Base-by-base conservation (phyloP, 805 yeast genomes). In the Saccharomycopsis lassenensis region DNA sequence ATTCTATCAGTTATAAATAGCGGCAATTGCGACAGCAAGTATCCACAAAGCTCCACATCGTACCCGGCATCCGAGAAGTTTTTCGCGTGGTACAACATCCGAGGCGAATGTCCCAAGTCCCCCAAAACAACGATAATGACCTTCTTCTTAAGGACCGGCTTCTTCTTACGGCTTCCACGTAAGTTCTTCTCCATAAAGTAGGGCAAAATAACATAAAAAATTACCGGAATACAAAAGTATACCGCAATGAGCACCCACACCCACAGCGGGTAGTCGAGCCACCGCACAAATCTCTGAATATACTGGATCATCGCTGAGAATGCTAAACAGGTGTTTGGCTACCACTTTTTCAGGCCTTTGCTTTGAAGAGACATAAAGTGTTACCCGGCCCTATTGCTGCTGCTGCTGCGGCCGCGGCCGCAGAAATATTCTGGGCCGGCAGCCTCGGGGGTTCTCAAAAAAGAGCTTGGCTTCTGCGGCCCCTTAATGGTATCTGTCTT, bases 81-180 rank as follows among this genome's bases (percentile, higher is more conserved):
- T 39, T 65, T 59, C 0, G 94, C 94, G 54, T 91, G 98, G 57
- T 89, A 82, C 47, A 78, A 69, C 81, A 89, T 91, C 41, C 98
- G 65, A 5, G 98, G 98, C 0, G 96, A 87, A 52, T 86, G 94
- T 10, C 95, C 95, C 36, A 91, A 52, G 52, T 89, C 97, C 2
- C 98, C 98, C 14, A 91, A 60, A 2, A 91, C 98, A 44, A 84
- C 68, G 14, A 91, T 74, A 7, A 81, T 67, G 4, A 84, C 75
- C 35, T 63, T 56, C 6, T 34, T 37, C 4, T 29, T 11, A 15
- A 7, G 18, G 14, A 28, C 19, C 12, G 3, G 20, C 10, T 14
- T 29, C 20, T 24, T 17, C 18, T 18, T 5, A 14, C 18, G 24
- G 27, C 24, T 8, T 26, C 7, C 18, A 10, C 15, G n/a, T 16